phyloP scores from a whole-genome alignment of 768 basidiomycete species.

The Kondoa subrosea region DNA sequence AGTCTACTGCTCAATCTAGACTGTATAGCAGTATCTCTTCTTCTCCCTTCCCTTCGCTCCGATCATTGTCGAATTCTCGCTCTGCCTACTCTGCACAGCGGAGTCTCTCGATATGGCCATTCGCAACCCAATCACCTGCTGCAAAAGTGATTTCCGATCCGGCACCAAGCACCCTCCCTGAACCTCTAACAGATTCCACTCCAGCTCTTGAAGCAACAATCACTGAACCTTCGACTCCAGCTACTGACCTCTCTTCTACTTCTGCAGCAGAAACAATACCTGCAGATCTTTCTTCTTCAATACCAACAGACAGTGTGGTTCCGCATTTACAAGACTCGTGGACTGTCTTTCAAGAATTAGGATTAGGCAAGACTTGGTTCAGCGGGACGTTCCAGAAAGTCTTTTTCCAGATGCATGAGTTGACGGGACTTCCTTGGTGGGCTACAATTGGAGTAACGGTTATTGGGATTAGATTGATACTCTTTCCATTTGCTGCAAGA shows the following conservation, averaged over 20 bases:
- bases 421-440: conserved; percentile 56
- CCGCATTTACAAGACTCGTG: not conserved
- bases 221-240: not conserved
- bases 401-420: conserved; percentile 19
- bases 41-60: not conserved
- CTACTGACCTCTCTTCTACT: not conserved
- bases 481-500: conserved; percentile 47
- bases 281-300: not conserved
- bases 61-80: not conserved
- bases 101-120: not conserved
- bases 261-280: not conserved
- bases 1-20: not conserved
- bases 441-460: conserved; percentile 57
- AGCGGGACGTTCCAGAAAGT: conserved; percentile 32
- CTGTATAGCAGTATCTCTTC: not conserved
- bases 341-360: not conserved
- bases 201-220: not conserved
- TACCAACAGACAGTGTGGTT: too few species aligned
- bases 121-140: not conserved
- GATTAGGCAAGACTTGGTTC: conserved; percentile 23
- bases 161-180: not conserved
- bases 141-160: not conserved
- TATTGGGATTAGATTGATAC: conserved; percentile 43
- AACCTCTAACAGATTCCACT: not conserved
- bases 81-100: not conserved